Conservation (phyloP, 257 asterid species). For the Lycium ferocissimum region DNA sequence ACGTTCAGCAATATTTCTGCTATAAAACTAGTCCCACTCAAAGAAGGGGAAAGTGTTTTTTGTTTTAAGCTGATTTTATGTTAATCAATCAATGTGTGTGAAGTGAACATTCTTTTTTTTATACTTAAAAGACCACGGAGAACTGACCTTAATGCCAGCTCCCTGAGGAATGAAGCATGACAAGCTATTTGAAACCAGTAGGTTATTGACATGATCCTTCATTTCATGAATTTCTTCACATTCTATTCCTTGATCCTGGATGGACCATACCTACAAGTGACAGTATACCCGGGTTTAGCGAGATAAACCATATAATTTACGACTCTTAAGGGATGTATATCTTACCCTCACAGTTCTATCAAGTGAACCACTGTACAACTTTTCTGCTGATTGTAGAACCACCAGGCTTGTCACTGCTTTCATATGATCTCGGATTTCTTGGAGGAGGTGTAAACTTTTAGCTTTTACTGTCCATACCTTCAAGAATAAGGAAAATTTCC, state of each 20-base stretch:
- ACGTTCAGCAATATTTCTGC: neutral
- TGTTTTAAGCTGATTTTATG: neutral
- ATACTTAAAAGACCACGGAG: neutral
- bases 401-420: slow-evolving; percentile 76
- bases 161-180: slow-evolving; percentile 88
- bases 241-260: slow-evolving; percentile 57
- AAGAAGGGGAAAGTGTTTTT: neutral
- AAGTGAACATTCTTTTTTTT: neutral
- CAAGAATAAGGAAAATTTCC: slow-evolving; percentile 24
- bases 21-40: neutral
- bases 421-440: slow-evolving; percentile 71
- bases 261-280: slow-evolving; percentile 63
- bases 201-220: slow-evolving; percentile 73
- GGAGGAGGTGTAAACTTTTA: slow-evolving; percentile 53
- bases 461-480: slow-evolving; percentile 72
- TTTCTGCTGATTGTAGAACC: slow-evolving; percentile 58
- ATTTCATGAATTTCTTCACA: slow-evolving; percentile 76
- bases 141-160: slow-evolving; percentile 71
- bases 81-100: neutral
- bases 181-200: slow-evolving; percentile 65
- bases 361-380: slow-evolving; percentile 82
- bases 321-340: slow-evolving; percentile 20
- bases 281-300: slow-evolving; percentile 20
- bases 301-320: neutral
- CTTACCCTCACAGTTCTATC: slow-evolving; percentile 80